Evolutionary conservation across 768 basidiomycete genomes (phyloP).

Genomic region (Naganishia randhawae): DNA sequence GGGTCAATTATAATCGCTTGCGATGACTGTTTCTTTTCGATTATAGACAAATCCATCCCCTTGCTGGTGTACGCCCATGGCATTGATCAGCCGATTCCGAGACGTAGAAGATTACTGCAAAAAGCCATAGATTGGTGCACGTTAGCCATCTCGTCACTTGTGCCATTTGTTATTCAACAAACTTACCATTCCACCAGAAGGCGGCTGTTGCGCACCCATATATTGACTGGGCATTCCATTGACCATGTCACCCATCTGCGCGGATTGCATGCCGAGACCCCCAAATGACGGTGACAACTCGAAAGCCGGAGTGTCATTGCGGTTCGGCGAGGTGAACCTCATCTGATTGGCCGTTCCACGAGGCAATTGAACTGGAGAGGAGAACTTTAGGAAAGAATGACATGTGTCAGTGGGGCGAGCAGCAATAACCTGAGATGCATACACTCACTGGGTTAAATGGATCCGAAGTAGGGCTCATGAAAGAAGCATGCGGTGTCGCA

Average conservation of each 20-base stretch:
- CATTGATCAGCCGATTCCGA: background rate
- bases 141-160: background rate
- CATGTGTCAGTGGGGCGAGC: background rate
- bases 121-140: too few species aligned
- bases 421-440: background rate
- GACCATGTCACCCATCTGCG: conserved; percentile 18
- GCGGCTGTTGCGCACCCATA: background rate
- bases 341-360: conserved; percentile 1
- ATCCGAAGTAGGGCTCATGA: conserved; percentile 49
- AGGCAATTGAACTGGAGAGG: conserved; percentile 22
- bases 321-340: conserved; percentile 44
- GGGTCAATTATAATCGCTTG: conserved; percentile 20
- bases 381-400: conserved; percentile 8
- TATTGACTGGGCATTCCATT: conserved; percentile 7
- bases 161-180: background rate
- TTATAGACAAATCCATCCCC: conserved; percentile 6
- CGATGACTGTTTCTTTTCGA: conserved; percentile 1
- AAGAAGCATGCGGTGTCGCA: conserved; percentile 38
- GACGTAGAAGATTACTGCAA: background rate
- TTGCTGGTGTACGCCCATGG: background rate
- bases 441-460: conserved; percentile 50
- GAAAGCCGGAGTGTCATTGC: conserved; percentile 42
- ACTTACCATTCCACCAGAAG: conserved; percentile 18
- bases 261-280: conserved; percentile 43
- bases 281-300: conserved; percentile 46